A percentile compares a stretch with the other conserved stretches of the same genome.
These are phyloP conservation scores for Nidularia pulvinata DNA, from an alignment of 768 basidiomycete species.

Conservation along the genomic window DNA sequence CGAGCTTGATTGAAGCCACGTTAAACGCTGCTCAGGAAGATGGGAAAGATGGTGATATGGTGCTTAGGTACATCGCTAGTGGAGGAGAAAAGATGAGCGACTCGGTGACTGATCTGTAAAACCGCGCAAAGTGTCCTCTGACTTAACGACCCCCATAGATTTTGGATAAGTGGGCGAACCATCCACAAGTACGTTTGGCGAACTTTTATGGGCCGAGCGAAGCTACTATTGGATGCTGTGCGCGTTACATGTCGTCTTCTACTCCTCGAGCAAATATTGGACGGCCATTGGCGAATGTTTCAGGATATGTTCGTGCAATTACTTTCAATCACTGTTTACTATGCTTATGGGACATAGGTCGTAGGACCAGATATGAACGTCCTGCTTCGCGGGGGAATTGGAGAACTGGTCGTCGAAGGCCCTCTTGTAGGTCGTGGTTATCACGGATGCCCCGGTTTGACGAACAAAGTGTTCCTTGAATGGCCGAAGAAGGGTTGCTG, in stretches of 20 bases:
- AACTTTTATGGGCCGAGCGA: slow-evolving; percentile 57
- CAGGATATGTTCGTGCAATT: slow-evolving; percentile 24
- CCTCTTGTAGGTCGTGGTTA: slow-evolving; percentile 52
- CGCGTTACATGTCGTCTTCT: slow-evolving; percentile 35
- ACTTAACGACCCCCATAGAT: slow-evolving; percentile 13
- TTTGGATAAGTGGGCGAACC: slow-evolving; percentile 47
- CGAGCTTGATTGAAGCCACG: slow-evolving; percentile 51
- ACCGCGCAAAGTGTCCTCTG: background rate
- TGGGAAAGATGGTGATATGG: slow-evolving; percentile 16
- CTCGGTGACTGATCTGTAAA: slow-evolving; percentile 24
- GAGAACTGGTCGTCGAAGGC: slow-evolving; percentile 50
- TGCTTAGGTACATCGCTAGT: slow-evolving; percentile 41
- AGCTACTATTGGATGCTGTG: slow-evolving; percentile 51
- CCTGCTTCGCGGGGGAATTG: slow-evolving; percentile 38
- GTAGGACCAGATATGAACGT: slow-evolving; percentile 40
- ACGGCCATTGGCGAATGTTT: slow-evolving; percentile 32
- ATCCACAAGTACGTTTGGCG: slow-evolving; percentile 38
- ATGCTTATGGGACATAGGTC: slow-evolving; percentile 26
- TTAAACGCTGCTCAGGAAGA: slow-evolving; percentile 27
- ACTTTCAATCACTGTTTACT: background rate
- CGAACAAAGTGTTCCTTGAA: slow-evolving; percentile 41
- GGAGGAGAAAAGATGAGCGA: slow-evolving; percentile 57
- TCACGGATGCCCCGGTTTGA: slow-evolving; percentile 39
- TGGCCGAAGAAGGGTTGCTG: slow-evolving; percentile 36
- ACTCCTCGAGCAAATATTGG: slow-evolving; percentile 44